Percentiles rank a stretch among this genome's conserved stretches.
Conservation (phyloP, 176 grass and related monocot genomes). For the Triticum monococcum region DNA sequence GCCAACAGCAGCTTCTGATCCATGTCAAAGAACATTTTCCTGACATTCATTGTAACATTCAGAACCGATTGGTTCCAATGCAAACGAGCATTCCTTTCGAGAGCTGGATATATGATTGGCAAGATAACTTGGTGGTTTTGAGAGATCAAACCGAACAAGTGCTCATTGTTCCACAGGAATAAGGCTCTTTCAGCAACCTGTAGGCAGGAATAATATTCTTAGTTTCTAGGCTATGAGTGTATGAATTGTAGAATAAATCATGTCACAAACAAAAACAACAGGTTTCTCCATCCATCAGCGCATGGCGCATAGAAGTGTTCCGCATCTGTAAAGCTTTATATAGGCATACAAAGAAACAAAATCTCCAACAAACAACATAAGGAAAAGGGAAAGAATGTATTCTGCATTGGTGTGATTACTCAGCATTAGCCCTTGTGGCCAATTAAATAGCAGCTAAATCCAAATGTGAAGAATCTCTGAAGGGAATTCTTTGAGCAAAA, state of each 20-base stretch:
- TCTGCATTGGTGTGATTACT: constrained; percentile 16
- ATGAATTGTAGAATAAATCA: constrained; percentile 16
- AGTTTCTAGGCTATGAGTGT: constrained; percentile 5
- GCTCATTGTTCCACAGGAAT: constrained; percentile 94
- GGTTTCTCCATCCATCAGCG: background rate
- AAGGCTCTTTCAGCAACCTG: constrained; percentile 94
- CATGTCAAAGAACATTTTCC: constrained; percentile 92
- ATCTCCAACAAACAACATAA: background rate
- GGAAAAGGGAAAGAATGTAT: background rate
- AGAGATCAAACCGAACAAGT: constrained; percentile 68
- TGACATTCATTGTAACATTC: constrained; percentile 81
- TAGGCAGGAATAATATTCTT: constrained; percentile 23
- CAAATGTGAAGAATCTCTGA: background rate
- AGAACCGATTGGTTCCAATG: constrained; percentile 97
- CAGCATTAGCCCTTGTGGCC: background rate
- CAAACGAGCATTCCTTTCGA: constrained; percentile 76
- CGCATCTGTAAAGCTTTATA: background rate
- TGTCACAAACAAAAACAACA: background rate
- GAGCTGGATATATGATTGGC: constrained; percentile 75
- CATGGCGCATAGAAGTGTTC: constrained; percentile 6
- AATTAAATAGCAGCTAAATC: constrained; percentile 17
- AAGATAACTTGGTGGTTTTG: constrained; percentile 81
- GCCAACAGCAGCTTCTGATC: constrained; percentile 76
- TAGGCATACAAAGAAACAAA: background rate
- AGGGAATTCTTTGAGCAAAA: background rate